Evolutionary conservation across 2,329 filamentous ascomycete genomes (phyloP), one percentile per base, ranked within the genome.

Genomic region (Ceratocystis diversiconidia): DNA sequence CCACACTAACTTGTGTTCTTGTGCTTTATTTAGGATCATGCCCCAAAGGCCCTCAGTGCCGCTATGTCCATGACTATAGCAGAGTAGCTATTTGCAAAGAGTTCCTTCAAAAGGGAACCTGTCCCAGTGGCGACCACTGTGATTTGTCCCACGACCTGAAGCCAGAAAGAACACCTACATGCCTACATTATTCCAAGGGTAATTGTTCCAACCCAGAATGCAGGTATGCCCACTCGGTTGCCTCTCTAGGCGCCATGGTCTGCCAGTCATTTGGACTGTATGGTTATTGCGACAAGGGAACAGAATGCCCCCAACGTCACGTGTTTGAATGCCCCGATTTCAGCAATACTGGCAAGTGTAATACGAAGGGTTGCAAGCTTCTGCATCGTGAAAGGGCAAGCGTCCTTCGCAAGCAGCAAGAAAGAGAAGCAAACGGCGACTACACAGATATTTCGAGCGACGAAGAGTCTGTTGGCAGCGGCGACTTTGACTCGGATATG

Each of bases 281-380:
- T 72, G 92, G 94, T 64, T 97, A 91, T 75, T 97, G 94, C 78
- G 86, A 88, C 68, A 89, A 88, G 73, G 94, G 92, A 68, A 81
- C 82, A 65, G 76, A 80, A 65, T 97, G 94, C 76, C 76, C 83
- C 68, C 85, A 94, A 69, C 87, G 91, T 68, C 94, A 99, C 78
- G 87, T 92, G 66, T 87, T 88, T 76, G 92, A 97, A 75, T 97
- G 94, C 75, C 92, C 94, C 69, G 89, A 95, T 74, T 96, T 95
- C 79, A 89, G 90, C 81, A 95, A 96, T 76, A 90, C 84, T 68
- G 92, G 92, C 71, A 79, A 80, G 69, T 99, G 94, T 83, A 85
- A 85, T 74, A 85, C 83, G 74, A 85, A 86, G 75, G 85, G 86
- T 70, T 97, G 92, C 79, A 88, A 87, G 73, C 82, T 96, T 65